Evolutionary conservation across 129 eudicot species (phyloP).

Genomic region (Oenanthe sinensis): DNA sequence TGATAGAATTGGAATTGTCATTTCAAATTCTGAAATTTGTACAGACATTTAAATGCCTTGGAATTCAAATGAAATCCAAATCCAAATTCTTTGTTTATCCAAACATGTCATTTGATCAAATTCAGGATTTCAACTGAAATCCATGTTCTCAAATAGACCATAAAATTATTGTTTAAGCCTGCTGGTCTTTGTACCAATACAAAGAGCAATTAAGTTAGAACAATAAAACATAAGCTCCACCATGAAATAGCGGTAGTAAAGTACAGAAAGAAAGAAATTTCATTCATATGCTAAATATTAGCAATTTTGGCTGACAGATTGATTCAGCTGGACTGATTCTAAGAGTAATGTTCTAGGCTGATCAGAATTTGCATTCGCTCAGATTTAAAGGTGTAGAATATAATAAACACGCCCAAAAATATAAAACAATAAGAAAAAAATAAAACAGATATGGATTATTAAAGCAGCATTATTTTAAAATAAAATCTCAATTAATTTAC

Average conservation of each 20-base stretch:
- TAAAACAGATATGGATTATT: background rate
- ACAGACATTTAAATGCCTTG: too few relatives aligned
- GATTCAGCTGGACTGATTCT: background rate
- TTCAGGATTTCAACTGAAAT: too few relatives aligned
- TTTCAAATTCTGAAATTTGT: too few relatives aligned
- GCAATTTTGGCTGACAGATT: background rate
- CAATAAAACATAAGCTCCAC: background rate
- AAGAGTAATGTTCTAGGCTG: background rate
- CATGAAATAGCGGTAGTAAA: background rate
- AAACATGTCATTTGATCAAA: too few relatives aligned
- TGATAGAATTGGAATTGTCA: too few relatives aligned
- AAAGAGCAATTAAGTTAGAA: background rate
- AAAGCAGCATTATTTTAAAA: conserved; percentile 8
- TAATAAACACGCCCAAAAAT: background rate
- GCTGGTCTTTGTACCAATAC: background rate
- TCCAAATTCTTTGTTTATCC: too few relatives aligned
- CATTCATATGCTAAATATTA: background rate
- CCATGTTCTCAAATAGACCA: too few relatives aligned
- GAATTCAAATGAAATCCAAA: too few relatives aligned
- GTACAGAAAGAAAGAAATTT: background rate
- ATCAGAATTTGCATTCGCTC: background rate
- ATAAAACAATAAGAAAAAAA: background rate
- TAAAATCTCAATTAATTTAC: background rate
- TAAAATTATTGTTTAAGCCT: background rate
- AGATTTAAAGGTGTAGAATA: background rate